These are phyloP conservation scores for Penicillium sp. DNA, from an alignment of 2,329 filamentous ascomycete genomes.

Conservation along the genomic window DNA sequence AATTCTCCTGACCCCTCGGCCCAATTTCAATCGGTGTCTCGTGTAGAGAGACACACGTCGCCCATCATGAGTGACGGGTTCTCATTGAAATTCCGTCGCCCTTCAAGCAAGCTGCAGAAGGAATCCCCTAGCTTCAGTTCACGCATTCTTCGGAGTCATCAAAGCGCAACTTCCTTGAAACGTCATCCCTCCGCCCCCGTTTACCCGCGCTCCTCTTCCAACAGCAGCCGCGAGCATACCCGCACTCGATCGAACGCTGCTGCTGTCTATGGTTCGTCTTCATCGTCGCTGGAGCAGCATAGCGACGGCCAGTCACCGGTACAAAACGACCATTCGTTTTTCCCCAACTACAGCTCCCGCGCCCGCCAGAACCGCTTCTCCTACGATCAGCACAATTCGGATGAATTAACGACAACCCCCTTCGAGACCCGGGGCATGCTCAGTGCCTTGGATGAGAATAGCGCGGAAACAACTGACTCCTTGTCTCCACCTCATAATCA, in stretches of 20 bases:
- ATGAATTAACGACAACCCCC: slow-evolving; percentile 47
- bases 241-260: slow-evolving; percentile 46
- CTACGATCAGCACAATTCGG: slow-evolving; percentile 40
- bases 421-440: slow-evolving; percentile 48
- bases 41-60: slow-evolving; percentile 22
- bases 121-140: slow-evolving; percentile 44
- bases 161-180: slow-evolving; percentile 46
- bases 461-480: slow-evolving; percentile 31
- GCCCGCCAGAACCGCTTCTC: slow-evolving; percentile 38
- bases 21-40: slow-evolving; percentile 30
- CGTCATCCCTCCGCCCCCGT: slow-evolving; percentile 49
- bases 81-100: slow-evolving; percentile 41
- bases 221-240: slow-evolving; percentile 42
- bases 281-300: slow-evolving; percentile 47
- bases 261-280: slow-evolving; percentile 12
- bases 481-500: slow-evolving; percentile 36
- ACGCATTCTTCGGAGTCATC: slow-evolving; percentile 44
- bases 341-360: slow-evolving; percentile 30
- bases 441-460: slow-evolving; percentile 44
- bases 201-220: slow-evolving; percentile 44
- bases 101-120: slow-evolving; percentile 47
- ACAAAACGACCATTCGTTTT: slow-evolving; percentile 31
- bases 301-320: slow-evolving; percentile 43
- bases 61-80: slow-evolving; percentile 40
- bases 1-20: slow-evolving; percentile 27